phyloP scores from a whole-genome alignment of 1,284 basidiomycete genomes.

The Puccinia coronata region DNA sequence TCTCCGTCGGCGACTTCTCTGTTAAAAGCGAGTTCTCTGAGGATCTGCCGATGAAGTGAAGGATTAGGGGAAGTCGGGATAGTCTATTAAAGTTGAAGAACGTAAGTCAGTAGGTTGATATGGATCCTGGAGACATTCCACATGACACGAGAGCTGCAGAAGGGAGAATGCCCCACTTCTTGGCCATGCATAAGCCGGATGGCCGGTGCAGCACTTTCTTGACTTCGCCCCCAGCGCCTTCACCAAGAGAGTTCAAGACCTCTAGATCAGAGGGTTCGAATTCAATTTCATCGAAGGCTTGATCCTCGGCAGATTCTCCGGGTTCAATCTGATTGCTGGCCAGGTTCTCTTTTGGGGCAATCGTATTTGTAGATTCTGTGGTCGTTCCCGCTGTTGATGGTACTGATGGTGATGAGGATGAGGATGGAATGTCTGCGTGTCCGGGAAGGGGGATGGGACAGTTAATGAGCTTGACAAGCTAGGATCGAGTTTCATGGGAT shows the following conservation, averaged over 20 bases:
- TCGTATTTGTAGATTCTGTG: neutral
- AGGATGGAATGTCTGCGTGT: neutral
- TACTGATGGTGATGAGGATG: neutral
- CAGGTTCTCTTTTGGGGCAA: no score
- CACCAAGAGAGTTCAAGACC: conserved; percentile 75
- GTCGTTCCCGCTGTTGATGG: neutral
- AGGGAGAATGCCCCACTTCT: conserved; percentile 66
- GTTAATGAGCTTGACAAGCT: conserved; percentile 3
- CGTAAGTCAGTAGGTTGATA: neutral
- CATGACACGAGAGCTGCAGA: neutral
- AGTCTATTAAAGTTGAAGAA: conserved; percentile 62
- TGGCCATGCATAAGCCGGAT: conserved; percentile 78
- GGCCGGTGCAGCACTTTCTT: conserved; percentile 81
- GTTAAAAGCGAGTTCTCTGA: conserved; percentile 88
- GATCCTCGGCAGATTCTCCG: neutral
- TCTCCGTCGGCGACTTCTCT: conserved; percentile 67
- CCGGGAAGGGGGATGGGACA: neutral
- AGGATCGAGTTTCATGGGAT: neutral
- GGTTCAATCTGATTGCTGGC: neutral
- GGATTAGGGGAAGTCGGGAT: conserved; percentile 93
- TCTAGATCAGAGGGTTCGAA: conserved; percentile 66
- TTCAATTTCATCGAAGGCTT: conserved; percentile 36
- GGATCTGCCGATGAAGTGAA: conserved; percentile 76
- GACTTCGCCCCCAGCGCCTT: conserved; percentile 94
- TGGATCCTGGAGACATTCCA: no score